Base-by-base conservation (phyloP, 441 rosid genomes). In the Erodium texanum region DNA sequence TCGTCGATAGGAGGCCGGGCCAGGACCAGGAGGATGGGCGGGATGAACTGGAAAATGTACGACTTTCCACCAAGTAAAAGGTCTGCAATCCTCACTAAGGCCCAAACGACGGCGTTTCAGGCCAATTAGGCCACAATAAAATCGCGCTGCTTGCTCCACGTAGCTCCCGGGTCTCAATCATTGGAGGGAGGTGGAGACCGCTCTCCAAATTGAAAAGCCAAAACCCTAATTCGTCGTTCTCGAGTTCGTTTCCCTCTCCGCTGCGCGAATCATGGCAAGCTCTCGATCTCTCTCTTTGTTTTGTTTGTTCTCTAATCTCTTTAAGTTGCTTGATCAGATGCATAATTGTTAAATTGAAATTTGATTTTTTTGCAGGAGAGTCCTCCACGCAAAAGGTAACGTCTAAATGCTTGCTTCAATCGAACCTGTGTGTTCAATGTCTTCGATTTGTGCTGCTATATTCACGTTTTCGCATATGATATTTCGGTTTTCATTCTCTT, bases 301-400 rank as follows among this genome's bases (percentile, higher is more conserved):
- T 3, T 29, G 34, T 29, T 29, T 29, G 6, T 29, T 29, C 45
- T 38, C 8, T 38, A 0, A 38, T 38, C 45, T 38, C 12, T 5
- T 38, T 38, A 10, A 38, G 45, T 38, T 9, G 3, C 45, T 38
- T 5, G 2, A 7, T 38, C 45, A 38, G 45, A 38, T 38, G 7
- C 45, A 38, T 38, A 12, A 38, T 38, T 38, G 14, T 38, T 38
- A 7, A 38, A 38, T 38, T 38, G 45, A 7, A 10, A 38, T 38
- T 20, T 59, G 15, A 24, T 66, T 71, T 66, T 71, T 56, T 61
- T 70, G 72, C 86, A 88, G 94, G 86, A 79, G 68, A 92, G 84
- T 81, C 85, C 89, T 77, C 95, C 93, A 65, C 74, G 66, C 29
- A 79, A 56, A 82, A 88, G 87, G 97, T 88, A 76, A 75, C 72